Evolutionary conservation across 345 rosid genomes (phyloP).

Genomic region (Ailanthus altissimus): DNA sequence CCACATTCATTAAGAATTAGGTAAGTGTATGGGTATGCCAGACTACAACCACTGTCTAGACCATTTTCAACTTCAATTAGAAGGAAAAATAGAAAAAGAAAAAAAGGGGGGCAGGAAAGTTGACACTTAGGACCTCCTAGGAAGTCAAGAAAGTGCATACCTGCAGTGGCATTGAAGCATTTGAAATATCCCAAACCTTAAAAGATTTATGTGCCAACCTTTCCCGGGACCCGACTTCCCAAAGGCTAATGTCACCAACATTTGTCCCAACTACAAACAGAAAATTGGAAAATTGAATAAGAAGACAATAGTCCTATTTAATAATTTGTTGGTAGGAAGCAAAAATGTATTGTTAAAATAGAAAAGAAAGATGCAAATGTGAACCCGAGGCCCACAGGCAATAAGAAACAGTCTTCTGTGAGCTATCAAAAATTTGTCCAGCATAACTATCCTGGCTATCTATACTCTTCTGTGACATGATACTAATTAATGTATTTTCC

Average conservation of each 20-base stretch:
- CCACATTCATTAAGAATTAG: conserved; percentile 9
- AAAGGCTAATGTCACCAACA: conserved; percentile 46
- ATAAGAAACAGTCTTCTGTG: neutral
- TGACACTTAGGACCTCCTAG: neutral
- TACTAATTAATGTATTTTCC: neutral
- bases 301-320: neutral
- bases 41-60: neutral
- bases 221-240: conserved; percentile 49
- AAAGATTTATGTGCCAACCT: conserved; percentile 43
- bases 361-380: neutral
- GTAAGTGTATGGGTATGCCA: neutral
- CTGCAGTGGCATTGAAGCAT: conserved; percentile 41
- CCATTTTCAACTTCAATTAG: conserved; percentile 10
- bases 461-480: neutral
- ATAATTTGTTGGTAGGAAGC: neutral
- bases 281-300: conserved; percentile 2
- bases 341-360: neutral
- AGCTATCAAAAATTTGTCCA: neutral
- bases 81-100: too few species aligned
- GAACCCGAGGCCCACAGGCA: neutral
- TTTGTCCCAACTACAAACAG: conserved; percentile 47
- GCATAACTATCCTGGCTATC: neutral
- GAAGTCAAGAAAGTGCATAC: conserved; percentile 23
- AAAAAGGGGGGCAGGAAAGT: neutral
- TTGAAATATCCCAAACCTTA: conserved; percentile 48